These are phyloP conservation scores for Termitomyces sp. DNA, from an alignment of 768 basidiomycete genomes.

Conservation along the genomic window DNA sequence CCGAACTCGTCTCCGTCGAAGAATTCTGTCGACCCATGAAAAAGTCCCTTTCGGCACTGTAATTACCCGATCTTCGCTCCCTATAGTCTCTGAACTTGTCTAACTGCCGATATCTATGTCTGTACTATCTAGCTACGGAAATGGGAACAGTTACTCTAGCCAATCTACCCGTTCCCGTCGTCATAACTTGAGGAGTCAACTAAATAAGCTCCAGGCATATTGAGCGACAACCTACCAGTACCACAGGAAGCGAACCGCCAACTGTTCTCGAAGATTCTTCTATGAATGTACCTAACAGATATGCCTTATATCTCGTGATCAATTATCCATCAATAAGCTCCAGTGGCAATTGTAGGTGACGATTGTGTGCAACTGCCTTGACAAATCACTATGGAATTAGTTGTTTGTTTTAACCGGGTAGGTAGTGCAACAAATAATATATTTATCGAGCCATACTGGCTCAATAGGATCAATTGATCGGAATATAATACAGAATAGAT, in stretches of 20 bases:
- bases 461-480: background rate
- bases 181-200: background rate
- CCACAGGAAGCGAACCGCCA: no score
- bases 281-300: background rate
- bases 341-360: background rate
- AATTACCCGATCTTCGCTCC: background rate
- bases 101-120: background rate
- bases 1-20: background rate
- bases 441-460: background rate
- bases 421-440: background rate
- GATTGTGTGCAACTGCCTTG: no score
- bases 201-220: background rate
- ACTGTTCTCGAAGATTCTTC: background rate
- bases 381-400: background rate
- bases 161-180: background rate
- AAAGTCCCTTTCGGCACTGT: background rate
- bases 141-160: background rate
- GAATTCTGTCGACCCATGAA: background rate
- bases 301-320: background rate
- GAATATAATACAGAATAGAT: background rate
- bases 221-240: background rate
- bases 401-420: background rate
- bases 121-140: background rate
- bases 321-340: background rate
- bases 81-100: background rate